Evolutionary conservation across 306 rosid species (phyloP).

Genomic region (Quercus wislizeni): DNA sequence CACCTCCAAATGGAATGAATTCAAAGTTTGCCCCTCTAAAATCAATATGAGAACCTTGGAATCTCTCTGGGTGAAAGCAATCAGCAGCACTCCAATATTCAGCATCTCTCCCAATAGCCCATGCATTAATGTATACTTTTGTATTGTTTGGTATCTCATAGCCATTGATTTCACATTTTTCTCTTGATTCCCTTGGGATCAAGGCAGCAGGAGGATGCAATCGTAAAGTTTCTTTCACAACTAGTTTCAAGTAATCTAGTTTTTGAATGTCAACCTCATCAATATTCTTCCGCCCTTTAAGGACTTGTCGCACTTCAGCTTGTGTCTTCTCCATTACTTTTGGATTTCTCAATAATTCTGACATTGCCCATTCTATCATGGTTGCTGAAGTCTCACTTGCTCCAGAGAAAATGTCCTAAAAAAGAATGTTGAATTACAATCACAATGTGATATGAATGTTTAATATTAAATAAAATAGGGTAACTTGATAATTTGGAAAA

Average conservation of each 20-base stretch:
- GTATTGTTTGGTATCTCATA: slow-evolving; percentile 26
- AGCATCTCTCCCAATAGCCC: slow-evolving; percentile 49
- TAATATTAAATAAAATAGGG: neutral
- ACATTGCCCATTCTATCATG: slow-evolving; percentile 11
- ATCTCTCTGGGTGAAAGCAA: slow-evolving; percentile 22
- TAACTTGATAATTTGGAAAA: too few species aligned
- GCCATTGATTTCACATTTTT: slow-evolving; percentile 25
- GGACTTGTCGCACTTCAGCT: slow-evolving; percentile 17
- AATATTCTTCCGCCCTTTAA: neutral
- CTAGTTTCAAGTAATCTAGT: slow-evolving; percentile 33
- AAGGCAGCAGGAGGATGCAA: slow-evolving; percentile 34
- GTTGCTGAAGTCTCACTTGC: slow-evolving; percentile 14
- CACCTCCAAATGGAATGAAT: slow-evolving; percentile 17
- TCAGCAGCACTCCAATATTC: slow-evolving; percentile 21
- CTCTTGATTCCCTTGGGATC: slow-evolving; percentile 22
- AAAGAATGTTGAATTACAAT: neutral
- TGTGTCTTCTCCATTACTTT: slow-evolving; percentile 31
- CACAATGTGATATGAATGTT: neutral
- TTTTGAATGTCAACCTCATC: slow-evolving; percentile 17
- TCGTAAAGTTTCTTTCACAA: slow-evolving; percentile 37
- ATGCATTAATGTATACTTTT: slow-evolving; percentile 26
- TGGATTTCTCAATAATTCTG: slow-evolving; percentile 22
- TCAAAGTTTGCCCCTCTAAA: neutral
- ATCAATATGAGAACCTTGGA: neutral
- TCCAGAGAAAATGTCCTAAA: neutral